phyloP scores from a whole-genome alignment of 306 rosid species.

The Echinosophora koreensis region DNA sequence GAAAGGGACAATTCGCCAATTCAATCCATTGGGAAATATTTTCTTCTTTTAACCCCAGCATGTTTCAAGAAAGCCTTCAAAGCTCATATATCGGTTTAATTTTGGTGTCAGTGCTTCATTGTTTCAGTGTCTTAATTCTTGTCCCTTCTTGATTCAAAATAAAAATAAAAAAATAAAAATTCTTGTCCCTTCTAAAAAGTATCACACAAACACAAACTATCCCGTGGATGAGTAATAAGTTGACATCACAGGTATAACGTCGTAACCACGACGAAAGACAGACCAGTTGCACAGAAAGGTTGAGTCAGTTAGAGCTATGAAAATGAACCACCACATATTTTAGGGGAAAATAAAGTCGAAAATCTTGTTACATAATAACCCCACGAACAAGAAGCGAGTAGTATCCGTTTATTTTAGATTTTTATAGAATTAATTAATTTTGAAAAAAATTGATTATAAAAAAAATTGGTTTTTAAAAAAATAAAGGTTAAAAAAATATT shows the following conservation, averaged over 20 bases:
- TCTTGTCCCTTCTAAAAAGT: constrained; percentile 16
- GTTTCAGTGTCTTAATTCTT: constrained; percentile 33
- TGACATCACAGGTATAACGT: constrained; percentile 13
- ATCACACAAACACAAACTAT: not conserved
- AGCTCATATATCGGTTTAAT: not conserved
- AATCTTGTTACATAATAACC: too few species aligned
- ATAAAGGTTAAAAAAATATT: too few species aligned
- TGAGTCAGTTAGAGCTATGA: not conserved
- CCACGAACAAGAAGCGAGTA: too few species aligned
- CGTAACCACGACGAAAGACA: constrained; percentile 17
- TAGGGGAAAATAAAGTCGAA: too few species aligned
- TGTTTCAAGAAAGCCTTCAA: constrained; percentile 38
- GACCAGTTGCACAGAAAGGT: not conserved
- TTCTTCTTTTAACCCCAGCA: constrained; percentile 21
- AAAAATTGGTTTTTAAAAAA: too few species aligned
- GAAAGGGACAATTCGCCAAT: constrained; percentile 34
- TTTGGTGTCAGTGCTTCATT: constrained; percentile 28
- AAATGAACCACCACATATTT: not conserved
- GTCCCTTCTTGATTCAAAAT: constrained; percentile 11
- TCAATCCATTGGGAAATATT: constrained; percentile 8
- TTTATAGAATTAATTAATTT: too few species aligned
- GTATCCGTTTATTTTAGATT: too few species aligned
- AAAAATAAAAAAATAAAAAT: not conserved
- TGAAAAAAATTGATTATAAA: too few species aligned
- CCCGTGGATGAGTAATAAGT: constrained; percentile 31